Percentiles rank a stretch among this genome's conserved stretches.
These are phyloP conservation scores for Metschnikowia lunata DNA, from an alignment of 805 yeast genomes.

Conservation along the genomic window DNA sequence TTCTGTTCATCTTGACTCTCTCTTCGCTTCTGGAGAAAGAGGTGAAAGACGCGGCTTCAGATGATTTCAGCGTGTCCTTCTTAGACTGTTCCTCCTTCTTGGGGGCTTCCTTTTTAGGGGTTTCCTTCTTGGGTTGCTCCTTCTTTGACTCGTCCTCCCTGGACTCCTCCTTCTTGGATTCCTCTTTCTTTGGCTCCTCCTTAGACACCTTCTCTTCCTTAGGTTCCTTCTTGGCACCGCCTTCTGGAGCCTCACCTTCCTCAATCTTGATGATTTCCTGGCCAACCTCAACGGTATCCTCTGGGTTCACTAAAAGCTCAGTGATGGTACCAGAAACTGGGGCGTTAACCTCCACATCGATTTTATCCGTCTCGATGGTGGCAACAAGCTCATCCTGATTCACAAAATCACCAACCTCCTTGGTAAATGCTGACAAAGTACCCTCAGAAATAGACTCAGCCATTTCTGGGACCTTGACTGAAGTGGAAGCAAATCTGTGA, in stretches of 20 bases:
- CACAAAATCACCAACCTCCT: conserved; percentile 84
- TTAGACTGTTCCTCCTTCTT: conserved; percentile 13
- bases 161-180: conserved; percentile 13
- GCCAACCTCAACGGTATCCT: conserved; percentile 93
- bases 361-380: conserved; percentile 96
- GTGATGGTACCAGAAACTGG: conserved; percentile 88
- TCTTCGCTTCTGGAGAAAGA: conserved; percentile 78
- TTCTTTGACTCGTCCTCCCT: conserved; percentile 19
- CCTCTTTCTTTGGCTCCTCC: conserved; percentile 19
- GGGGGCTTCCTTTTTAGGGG: conserved; percentile 31
- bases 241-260: conserved; percentile 43
- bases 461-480: conserved; percentile 94
- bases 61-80: conserved; percentile 1
- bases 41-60: conserved; percentile 29
- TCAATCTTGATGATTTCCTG: conserved; percentile 87
- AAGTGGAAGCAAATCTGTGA: conserved; percentile 36
- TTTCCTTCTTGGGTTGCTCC: conserved; percentile 27
- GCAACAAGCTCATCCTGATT: conserved; percentile 86
- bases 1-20: conserved; percentile 97
- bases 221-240: conserved; percentile 25
- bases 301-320: conserved; percentile 76
- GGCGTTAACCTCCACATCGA: conserved; percentile 94
- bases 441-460: conserved; percentile 99
- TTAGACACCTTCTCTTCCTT: conserved; percentile 17
- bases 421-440: conserved; percentile 64